A percentile compares a stretch with the other conserved stretches of the same genome.
phyloP scores from a whole-genome alignment of 2,329 filamentous ascomycete species.

The Epichloe sibirici region DNA sequence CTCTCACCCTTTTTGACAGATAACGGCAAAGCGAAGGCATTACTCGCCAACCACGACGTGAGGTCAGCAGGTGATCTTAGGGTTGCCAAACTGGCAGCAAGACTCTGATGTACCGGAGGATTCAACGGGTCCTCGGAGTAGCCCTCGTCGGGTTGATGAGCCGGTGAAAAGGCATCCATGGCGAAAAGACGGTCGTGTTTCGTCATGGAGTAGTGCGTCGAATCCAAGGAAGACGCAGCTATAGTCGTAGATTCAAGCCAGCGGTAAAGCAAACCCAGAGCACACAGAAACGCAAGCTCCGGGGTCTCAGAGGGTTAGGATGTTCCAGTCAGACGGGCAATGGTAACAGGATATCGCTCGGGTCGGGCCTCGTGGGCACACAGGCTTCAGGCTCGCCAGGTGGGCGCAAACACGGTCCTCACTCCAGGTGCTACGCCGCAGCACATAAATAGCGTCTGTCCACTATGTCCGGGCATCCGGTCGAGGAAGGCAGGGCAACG shows the following conservation, averaged over 20 bases:
- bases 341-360: not conserved
- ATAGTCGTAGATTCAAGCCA: not conserved
- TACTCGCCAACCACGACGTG: constrained; percentile 36
- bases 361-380: not conserved
- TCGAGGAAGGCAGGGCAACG: not conserved
- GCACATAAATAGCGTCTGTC: not conserved
- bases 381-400: not conserved
- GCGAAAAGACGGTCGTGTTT: constrained; percentile 14
- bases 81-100: constrained; percentile 21
- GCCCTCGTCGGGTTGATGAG: constrained; percentile 63
- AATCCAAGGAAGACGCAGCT: not conserved
- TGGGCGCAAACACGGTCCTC: not conserved
- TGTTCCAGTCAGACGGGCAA: not conserved
- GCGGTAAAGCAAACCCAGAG: not conserved
- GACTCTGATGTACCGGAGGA: constrained; percentile 22
- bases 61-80: constrained; percentile 31
- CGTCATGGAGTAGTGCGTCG: constrained; percentile 11
- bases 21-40: constrained; percentile 36
- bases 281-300: not conserved
- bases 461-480: not conserved
- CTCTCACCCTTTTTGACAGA: constrained; percentile 28
- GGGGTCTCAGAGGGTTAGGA: not conserved
- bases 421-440: not conserved
- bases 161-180: constrained; percentile 38
- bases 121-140: constrained; percentile 67